phyloP scores from a whole-genome alignment of 2,329 filamentous ascomycete species.

The Cytospora leucostoma region DNA sequence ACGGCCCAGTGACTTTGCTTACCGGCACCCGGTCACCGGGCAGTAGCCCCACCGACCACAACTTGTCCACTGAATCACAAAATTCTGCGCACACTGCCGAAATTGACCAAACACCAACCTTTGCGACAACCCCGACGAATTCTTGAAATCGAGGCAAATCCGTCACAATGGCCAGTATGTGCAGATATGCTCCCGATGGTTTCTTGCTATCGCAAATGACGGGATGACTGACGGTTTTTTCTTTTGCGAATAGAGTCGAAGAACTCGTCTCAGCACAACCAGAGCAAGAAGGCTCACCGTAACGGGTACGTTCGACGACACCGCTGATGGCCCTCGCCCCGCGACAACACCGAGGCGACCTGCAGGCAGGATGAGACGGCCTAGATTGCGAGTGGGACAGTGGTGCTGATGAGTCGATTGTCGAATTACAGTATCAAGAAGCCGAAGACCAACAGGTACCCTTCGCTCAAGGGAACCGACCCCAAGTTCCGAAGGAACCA shows the following conservation, averaged over 20 bases:
- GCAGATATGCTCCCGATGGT: conserved; percentile 4
- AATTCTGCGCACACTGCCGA: conserved; percentile 28
- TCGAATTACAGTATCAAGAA: conserved; percentile 85
- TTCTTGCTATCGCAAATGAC: not conserved
- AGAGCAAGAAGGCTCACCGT: conserved; percentile 97
- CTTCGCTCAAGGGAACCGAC: conserved; percentile 97
- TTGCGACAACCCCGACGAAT: conserved; percentile 25
- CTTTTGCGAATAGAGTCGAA: conserved; percentile 75
- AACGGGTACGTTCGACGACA: conserved; percentile 76
- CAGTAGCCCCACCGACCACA: conserved; percentile 28
- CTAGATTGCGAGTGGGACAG: conserved; percentile 8
- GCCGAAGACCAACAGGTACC: conserved; percentile 98
- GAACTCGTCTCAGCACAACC: conserved; percentile 99
- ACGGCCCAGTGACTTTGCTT: not conserved
- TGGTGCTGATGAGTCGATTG: conserved; percentile 16
- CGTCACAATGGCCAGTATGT: conserved; percentile 72
- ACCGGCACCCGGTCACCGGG: not conserved
- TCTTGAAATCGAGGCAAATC: conserved; percentile 42
- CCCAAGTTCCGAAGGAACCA: conserved; percentile 99
- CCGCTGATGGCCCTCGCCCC: conserved; percentile 13
- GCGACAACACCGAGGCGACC: not conserved
- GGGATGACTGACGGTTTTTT: conserved; percentile 34
- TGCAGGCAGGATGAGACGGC: not conserved
- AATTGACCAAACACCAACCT: conserved; percentile 23
- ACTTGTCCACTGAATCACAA: conserved; percentile 32